Base-by-base conservation (phyloP, 1,139 yeast genomes). In the Hansenula sp. region DNA sequence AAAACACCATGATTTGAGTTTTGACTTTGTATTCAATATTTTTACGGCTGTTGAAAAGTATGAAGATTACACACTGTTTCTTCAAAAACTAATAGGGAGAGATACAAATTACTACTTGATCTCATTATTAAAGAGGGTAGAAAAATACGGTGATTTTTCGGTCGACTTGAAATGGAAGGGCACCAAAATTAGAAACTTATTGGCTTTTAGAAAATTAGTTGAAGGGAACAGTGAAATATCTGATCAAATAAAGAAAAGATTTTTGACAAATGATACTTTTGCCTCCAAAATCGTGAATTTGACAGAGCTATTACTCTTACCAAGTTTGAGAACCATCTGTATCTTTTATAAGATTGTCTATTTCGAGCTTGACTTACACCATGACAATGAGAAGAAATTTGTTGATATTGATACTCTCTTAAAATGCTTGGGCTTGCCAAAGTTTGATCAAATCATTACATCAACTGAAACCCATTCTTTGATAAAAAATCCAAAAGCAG, bases 291-390 rank as follows among this genome's bases (percentile, higher is more conserved):
- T 45, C 9, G 27, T 44, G 11, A 19, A 38, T 2, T 40, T 40
- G 39, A 32, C 43, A 4, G 40, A 48, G 9, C 32, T 29, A 1
- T 19, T 47, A 2, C 11, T 55, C 16, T 29, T 45, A 10, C 44
- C 44, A 6, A 46, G 47, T 21, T 7, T 55, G 5, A 48, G 57
- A 43, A 38, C 30, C 6, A 16, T 52, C n/a, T 45, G 47, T 4
- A 39, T 55, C 6, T 39, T 55, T 16, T 40, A 34, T 32, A 55
- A 51, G 31, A 37, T 50, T 6, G 22, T 52, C 14, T 35, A 36
- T n/a, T 50, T 56, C 3, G 34, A 33, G 0, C 51, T 49, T 25
- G 42, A 43, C n/a, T 18, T 50, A 3, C 19, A 26, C 3, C 17
- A 36, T 5, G 7, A 30, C 4, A 41, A 38, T 9, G 30, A 28